Evolutionary conservation across 176 grass and related monocot genomes (phyloP).

Genomic region (Oropetium thomaeum): DNA sequence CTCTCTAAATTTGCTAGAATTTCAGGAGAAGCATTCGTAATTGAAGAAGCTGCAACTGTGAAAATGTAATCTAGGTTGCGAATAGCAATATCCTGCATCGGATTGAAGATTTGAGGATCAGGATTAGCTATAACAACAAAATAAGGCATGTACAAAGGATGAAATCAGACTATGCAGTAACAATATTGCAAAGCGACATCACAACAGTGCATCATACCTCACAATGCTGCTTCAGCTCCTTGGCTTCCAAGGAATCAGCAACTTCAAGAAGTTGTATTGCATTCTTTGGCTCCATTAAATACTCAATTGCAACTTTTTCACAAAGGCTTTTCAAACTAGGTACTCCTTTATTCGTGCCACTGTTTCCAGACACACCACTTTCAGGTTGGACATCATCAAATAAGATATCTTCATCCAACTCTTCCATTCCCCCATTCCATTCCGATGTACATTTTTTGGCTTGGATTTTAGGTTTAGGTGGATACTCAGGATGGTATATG

Average conservation of each 20-base stretch:
- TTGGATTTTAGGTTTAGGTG: constrained; percentile 47
- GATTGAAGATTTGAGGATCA: constrained; percentile 18
- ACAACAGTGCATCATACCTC: constrained; percentile 55
- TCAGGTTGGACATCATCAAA: constrained; percentile 50
- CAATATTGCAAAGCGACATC: constrained; percentile 3
- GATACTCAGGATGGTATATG: constrained; percentile 83
- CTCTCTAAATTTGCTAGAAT: constrained; percentile 80
- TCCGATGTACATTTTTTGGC: constrained; percentile 29
- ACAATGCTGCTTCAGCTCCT: constrained; percentile 83
- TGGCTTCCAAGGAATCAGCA: constrained; percentile 89
- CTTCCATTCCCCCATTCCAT: constrained; percentile 53
- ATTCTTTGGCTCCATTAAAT: constrained; percentile 86
- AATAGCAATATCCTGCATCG: constrained; percentile 78
- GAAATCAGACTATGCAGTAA: constrained; percentile 13
- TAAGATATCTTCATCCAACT: constrained; percentile 68
- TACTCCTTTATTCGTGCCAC: constrained; percentile 26
- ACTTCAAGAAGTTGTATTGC: constrained; percentile 91
- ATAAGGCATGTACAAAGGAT: neutral
- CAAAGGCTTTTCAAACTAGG: constrained; percentile 89
- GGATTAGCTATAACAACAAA: constrained; percentile 16
- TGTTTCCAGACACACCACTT: constrained; percentile 30
- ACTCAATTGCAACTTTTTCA: constrained; percentile 87
- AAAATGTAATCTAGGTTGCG: constrained; percentile 98
- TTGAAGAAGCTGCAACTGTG: constrained; percentile 61
- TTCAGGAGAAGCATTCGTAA: constrained; percentile 74